Evolutionary conservation across 1,284 basidiomycete species (phyloP), one percentile per base, ranked within the genome.

Genomic region (Bondarzewia mesenterica): DNA sequence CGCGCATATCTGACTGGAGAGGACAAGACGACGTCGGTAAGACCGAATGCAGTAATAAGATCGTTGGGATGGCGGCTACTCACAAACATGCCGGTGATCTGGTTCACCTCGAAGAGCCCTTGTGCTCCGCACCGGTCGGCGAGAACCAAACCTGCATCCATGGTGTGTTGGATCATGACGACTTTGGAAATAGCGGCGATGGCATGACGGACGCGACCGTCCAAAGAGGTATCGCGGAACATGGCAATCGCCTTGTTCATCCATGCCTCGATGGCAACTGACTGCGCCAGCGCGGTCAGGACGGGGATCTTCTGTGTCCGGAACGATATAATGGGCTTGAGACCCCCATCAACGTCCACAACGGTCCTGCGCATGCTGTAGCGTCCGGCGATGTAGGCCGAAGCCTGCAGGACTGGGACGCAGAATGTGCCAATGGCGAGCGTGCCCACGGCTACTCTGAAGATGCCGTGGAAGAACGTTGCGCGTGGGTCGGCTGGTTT

Each of bases 291-390:
- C 1, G 67, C 68, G 4, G 61, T 61, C 15, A 75, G 51, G 23
- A 75, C 63, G 2, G 75, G 74, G 8, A 62, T 59, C 45, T 75
- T 65, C 52, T 77, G 75, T 0, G 75, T 77, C 14, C 66, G 60
- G 63, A 75, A 75, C 4, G 58, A 57, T 20, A 75, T 64, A 51
- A 78, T 70, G 0, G 74, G 69, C 7, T 45, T 46, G 3, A 53
- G 45, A 3, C 58, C 57, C 6, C n/a, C 27, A 5, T 42, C 50
- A 5, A 54, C 37, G 46, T 55, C 58, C 6, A 40, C 58, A 23
- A 74, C 65, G 14, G 52, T 58, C 1, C 74, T 62, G 23, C 73
- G 64, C 27, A 64, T 52, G 50, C 70, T 71, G 59, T 77, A 77
- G 50, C 60, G 54, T 1, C 52, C 61, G 15, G 55, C 64, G 26